These are phyloP conservation scores for Pelargonium citronellum DNA, from an alignment of 441 rosid genomes.

Conservation along the genomic window DNA sequence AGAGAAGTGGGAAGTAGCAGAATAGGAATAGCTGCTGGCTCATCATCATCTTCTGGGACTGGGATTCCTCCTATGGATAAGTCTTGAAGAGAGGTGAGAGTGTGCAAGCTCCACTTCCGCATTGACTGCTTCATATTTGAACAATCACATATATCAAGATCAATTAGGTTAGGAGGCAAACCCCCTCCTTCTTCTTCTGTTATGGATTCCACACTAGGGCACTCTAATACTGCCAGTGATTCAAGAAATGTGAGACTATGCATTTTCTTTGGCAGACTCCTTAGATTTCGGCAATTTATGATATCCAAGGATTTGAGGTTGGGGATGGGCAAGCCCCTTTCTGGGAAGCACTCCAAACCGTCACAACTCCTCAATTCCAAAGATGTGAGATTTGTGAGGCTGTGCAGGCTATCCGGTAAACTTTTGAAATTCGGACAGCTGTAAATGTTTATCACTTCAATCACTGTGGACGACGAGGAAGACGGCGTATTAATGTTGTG, in stretches of 20 bases:
- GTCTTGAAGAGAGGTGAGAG: neutral
- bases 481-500: neutral
- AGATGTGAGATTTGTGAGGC: neutral
- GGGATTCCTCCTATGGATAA: neutral
- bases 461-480: too few relatives aligned
- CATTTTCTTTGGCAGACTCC: neutral
- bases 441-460: too few relatives aligned
- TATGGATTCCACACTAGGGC: conserved; percentile 22
- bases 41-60: too few relatives aligned
- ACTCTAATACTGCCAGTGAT: conserved; percentile 13
- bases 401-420: neutral
- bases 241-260: conserved; percentile 15
- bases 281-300: neutral
- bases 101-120: neutral
- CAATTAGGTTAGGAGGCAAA: neutral
- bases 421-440: too few relatives aligned
- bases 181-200: conserved; percentile 21
- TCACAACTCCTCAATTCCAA: neutral
- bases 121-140: neutral
- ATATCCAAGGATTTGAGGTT: neutral
- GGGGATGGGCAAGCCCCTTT: neutral
- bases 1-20: neutral
- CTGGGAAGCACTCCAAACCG: neutral
- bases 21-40: neutral
- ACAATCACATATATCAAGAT: neutral